These are phyloP conservation scores for Aspergillus steynii DNA, from an alignment of 495 filamentous ascomycete genomes.

Conservation along the genomic window DNA sequence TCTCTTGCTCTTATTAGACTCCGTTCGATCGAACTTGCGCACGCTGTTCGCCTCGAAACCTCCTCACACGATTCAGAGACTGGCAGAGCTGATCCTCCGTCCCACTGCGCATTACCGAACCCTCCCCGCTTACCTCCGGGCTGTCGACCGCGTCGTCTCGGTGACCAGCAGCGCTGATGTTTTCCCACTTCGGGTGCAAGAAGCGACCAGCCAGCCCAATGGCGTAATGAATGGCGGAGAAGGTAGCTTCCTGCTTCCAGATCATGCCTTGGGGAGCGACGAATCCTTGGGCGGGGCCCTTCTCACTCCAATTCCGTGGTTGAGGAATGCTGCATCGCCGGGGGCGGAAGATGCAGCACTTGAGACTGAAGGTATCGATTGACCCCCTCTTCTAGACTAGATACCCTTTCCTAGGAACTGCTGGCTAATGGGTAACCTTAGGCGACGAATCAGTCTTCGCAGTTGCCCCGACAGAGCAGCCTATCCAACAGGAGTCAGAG, in stretches of 20 bases:
- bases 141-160: slow-evolving; percentile 86
- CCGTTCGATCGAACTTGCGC: slow-evolving; percentile 67
- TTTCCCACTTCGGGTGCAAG: slow-evolving; percentile 76
- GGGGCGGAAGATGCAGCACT: slow-evolving; percentile 26
- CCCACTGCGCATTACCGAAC: slow-evolving; percentile 79
- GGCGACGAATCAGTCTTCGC: slow-evolving; percentile 2
- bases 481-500: slow-evolving; percentile 19
- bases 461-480: background rate
- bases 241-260: slow-evolving; percentile 32
- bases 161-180: slow-evolving; percentile 80
- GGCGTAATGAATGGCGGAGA: slow-evolving; percentile 37
- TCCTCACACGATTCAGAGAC: slow-evolving; percentile 89
- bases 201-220: slow-evolving; percentile 47
- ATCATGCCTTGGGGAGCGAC: slow-evolving; percentile 66
- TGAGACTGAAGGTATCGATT: slow-evolving; percentile 16
- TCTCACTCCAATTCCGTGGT: slow-evolving; percentile 92
- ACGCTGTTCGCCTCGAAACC: slow-evolving; percentile 71
- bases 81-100: slow-evolving; percentile 83
- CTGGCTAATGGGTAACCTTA: background rate
- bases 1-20: slow-evolving; percentile 60
- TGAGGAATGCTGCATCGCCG: slow-evolving; percentile 46
- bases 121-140: slow-evolving; percentile 81
- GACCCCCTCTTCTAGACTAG: background rate
- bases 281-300: slow-evolving; percentile 89
- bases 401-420: background rate